These are phyloP conservation scores for Colletotrichum sp. DNA, from an alignment of 2,329 filamentous ascomycete genomes.

Conservation along the genomic window DNA sequence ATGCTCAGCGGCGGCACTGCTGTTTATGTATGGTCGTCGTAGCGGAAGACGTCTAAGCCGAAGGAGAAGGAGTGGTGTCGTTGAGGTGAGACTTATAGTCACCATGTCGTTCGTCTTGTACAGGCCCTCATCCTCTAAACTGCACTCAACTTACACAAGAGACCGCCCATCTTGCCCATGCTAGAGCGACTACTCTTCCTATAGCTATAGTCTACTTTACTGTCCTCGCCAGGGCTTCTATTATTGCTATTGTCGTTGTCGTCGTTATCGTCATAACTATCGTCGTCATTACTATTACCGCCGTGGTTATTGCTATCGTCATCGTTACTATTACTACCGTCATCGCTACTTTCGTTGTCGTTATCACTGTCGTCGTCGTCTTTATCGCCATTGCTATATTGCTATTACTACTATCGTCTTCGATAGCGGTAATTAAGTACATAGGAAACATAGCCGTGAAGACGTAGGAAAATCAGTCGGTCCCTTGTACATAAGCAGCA, in stretches of 20 bases:
- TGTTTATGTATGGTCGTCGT: neutral
- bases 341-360: too few species aligned
- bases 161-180: neutral
- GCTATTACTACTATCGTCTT: neutral
- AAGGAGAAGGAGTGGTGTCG: neutral
- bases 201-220: neutral
- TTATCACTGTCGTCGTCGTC: neutral
- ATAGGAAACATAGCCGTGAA: neutral
- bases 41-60: neutral
- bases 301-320: too few species aligned
- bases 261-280: too few species aligned
- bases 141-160: neutral
- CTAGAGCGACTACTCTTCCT: neutral
- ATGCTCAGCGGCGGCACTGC: neutral
- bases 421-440: neutral
- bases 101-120: neutral
- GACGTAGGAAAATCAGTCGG: neutral
- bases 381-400: neutral
- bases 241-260: neutral
- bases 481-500: neutral
- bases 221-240: neutral
- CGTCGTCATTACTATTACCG: too few species aligned
- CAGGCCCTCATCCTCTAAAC: neutral
- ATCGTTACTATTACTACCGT: too few species aligned
- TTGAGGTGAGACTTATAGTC: neutral